These are phyloP conservation scores for Talaromyces sp. DNA, from an alignment of 2,329 filamentous ascomycete genomes.

Conservation along the genomic window DNA sequence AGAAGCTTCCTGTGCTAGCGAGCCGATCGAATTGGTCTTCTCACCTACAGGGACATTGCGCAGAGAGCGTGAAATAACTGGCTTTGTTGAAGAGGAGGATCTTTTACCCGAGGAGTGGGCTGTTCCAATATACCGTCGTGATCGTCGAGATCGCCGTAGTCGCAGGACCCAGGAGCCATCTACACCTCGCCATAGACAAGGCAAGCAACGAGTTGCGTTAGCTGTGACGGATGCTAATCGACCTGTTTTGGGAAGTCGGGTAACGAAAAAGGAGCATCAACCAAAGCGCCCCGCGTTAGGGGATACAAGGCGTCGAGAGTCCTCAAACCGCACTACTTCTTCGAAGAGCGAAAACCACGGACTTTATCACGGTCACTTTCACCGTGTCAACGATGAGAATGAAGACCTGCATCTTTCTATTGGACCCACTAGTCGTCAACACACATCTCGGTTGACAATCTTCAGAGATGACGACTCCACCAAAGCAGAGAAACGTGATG, in stretches of 20 bases:
- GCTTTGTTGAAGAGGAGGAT: slow-evolving; percentile 48
- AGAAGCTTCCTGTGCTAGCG: slow-evolving; percentile 41
- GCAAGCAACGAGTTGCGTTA: slow-evolving; percentile 9
- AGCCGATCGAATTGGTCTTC: slow-evolving; percentile 49
- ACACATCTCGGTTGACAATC: slow-evolving; percentile 33
- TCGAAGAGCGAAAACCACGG: background rate
- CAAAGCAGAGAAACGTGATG: background rate
- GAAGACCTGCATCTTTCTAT: slow-evolving; percentile 30
- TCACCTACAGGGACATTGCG: slow-evolving; percentile 43
- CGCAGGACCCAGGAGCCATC: background rate
- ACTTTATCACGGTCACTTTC: slow-evolving; percentile 20
- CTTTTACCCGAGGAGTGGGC: slow-evolving; percentile 46
- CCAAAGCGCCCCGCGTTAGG: background rate
- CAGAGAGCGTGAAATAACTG: slow-evolving; percentile 47
- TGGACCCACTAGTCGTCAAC: slow-evolving; percentile 28
- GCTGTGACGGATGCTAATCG: slow-evolving; percentile 14
- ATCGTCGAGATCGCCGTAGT: slow-evolving; percentile 9
- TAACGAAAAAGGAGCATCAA: slow-evolving; percentile 11
- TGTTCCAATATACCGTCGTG: slow-evolving; percentile 35
- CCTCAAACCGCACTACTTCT: background rate
- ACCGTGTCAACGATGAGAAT: slow-evolving; percentile 31
- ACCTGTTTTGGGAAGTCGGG: slow-evolving; percentile 9
- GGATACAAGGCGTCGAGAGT: background rate
- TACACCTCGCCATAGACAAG: background rate
- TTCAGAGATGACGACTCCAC: slow-evolving; percentile 34